Percentiles rank a stretch among this genome's conserved stretches.
Conservation (phyloP, 2,329 filamentous ascomycete genomes). For the Pezicula carpinea region DNA sequence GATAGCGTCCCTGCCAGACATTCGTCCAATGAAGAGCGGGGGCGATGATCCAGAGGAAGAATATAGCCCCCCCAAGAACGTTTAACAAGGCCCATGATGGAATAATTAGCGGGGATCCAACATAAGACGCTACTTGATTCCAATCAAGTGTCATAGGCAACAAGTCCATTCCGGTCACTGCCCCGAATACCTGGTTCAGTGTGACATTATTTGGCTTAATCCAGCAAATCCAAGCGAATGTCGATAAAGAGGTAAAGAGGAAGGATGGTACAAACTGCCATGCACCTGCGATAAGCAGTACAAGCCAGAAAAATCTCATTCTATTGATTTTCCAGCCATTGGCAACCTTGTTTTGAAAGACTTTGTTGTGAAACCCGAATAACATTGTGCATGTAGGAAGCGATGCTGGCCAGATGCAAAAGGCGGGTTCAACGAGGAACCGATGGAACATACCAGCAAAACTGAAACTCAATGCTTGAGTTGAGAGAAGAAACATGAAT, state of each 20-base stretch:
- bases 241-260: constrained; percentile 21
- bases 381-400: constrained; percentile 3
- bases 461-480: constrained; percentile 45
- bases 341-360: constrained; percentile 37
- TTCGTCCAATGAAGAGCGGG: constrained; percentile 1
- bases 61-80: constrained; percentile 47
- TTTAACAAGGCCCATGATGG: constrained; percentile 72
- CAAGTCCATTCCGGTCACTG: constrained; percentile 59
- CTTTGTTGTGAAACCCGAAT: constrained; percentile 52
- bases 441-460: background rate
- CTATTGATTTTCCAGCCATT: constrained; percentile 44
- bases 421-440: background rate
- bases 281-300: constrained; percentile 36
- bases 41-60: constrained; percentile 1
- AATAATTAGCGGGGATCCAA: constrained; percentile 58
- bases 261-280: constrained; percentile 43
- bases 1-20: background rate
- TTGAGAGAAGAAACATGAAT: constrained; percentile 53
- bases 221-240: constrained; percentile 19
- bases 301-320: background rate
- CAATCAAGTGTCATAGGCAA: constrained; percentile 72
- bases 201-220: constrained; percentile 1
- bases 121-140: constrained; percentile 53
- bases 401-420: constrained; percentile 5
- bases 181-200: constrained; percentile 65